Evolutionary conservation across 176 grass and related monocot species (phyloP).

Genomic region (Elaeis guineensis): DNA sequence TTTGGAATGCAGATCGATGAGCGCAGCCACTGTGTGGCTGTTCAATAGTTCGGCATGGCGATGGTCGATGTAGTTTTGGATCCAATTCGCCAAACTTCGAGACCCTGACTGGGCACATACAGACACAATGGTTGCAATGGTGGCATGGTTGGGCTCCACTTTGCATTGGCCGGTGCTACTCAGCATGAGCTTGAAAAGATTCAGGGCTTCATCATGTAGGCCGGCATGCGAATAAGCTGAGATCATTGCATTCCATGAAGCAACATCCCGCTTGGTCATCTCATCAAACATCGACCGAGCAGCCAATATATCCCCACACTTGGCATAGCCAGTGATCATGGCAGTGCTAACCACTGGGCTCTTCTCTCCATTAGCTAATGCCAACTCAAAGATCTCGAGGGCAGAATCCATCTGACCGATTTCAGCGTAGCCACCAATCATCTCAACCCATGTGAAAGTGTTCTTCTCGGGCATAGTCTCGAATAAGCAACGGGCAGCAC

Average conservation of each 20-base stretch:
- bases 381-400: conserved; percentile 10
- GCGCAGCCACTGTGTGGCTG: conserved; percentile 33
- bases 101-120: conserved; percentile 27
- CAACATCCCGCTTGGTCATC: conserved; percentile 31
- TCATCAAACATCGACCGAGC: conserved; percentile 27
- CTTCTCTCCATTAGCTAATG: conserved; percentile 14
- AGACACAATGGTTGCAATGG: conserved; percentile 27
- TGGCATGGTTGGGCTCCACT: conserved; percentile 33
- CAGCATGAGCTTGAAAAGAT: conserved; percentile 36
- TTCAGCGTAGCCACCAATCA: conserved; percentile 19
- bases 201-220: conserved; percentile 14
- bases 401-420: conserved; percentile 21
- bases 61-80: conserved; percentile 22
- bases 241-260: conserved; percentile 44
- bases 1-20: conserved; percentile 36
- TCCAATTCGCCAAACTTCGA: conserved; percentile 25
- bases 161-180: neutral
- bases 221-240: conserved; percentile 23
- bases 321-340: conserved; percentile 36
- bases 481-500: conserved; percentile 15
- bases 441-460: conserved; percentile 14
- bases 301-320: conserved; percentile 17
- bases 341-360: conserved; percentile 21
- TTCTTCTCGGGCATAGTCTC: conserved; percentile 28
- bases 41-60: conserved; percentile 13